Evolutionary conservation across 2,329 filamentous ascomycete genomes (phyloP), one percentile per base, ranked within the genome.

Genomic region (Aspergillus pseudoviridinutans): DNA sequence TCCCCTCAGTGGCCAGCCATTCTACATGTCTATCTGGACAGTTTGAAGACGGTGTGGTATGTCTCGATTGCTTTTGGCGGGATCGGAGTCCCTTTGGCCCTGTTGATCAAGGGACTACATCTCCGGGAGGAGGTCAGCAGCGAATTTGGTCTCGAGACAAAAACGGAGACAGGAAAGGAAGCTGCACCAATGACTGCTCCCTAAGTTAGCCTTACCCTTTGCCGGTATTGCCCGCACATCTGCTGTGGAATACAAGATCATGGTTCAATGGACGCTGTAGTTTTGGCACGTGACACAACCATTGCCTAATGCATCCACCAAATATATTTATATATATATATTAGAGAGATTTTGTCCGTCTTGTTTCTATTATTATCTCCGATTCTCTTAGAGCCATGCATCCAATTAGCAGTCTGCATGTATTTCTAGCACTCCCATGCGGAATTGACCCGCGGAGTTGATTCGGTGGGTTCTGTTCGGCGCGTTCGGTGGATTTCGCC

Each of bases 21-120:
- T 3, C 56, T 72, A 1, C 52, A 58, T 1, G 69, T 71, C 0
- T 79, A 74, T 56, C 66, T 67, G 0, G 58, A 70, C 32, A 67
- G 71, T 1, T 60, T 79, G 44, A 70, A 65, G 50, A 60, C 61
- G n/a, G 69, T 77, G 1, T 80, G 77, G 74, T 60, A 73, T 3
- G 63, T 78, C 1, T 71, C 70, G 8, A 65, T 76, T 0, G 63
- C 68, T 0, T 64, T 78, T 22, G 65, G 68, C 0, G 69, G 57
- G 0, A 29, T 75, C 3, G 69, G 68, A 1, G 72, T 78, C 12
- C 35, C 71, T 5, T 38, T 76, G 7, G 68, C 66, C 1, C 71
- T 74, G 25, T 60, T 69, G 17, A 3, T 41, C 38, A 41, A 41
- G 38, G 38, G 14, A 41, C 38, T 41, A 12, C n/a, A 41, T 41